phyloP scores from a whole-genome alignment of 2,329 filamentous ascomycete species.

The Huntiella moniliformis region DNA sequence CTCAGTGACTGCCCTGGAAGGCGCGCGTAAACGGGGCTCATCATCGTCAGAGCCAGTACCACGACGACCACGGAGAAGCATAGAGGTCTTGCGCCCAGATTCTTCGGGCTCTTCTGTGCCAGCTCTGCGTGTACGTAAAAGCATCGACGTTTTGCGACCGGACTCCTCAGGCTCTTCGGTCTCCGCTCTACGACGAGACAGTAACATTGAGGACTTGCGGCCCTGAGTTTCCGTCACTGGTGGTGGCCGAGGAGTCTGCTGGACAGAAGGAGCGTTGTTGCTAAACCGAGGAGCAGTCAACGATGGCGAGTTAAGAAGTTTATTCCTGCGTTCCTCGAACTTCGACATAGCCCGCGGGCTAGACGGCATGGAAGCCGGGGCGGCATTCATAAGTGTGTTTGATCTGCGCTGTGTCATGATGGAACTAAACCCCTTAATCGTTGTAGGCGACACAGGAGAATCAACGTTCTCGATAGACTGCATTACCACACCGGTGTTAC shows the following conservation, averaged over 20 bases:
- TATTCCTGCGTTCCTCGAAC: slow-evolving; percentile 34
- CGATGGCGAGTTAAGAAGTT: slow-evolving; percentile 25
- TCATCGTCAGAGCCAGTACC: slow-evolving; percentile 29
- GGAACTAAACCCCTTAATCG: slow-evolving; percentile 23
- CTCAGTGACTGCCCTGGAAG: slow-evolving; percentile 41
- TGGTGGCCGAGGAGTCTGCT: slow-evolving; percentile 21
- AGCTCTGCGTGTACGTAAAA: slow-evolving; percentile 22
- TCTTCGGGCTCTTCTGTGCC: slow-evolving; percentile 33
- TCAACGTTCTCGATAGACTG: slow-evolving; percentile 12
- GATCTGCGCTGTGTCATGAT: slow-evolving; percentile 23
- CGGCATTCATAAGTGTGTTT: slow-evolving; percentile 24
- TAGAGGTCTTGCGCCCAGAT: slow-evolving; percentile 26
- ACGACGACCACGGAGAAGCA: slow-evolving; percentile 29
- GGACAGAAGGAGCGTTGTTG: slow-evolving; percentile 21
- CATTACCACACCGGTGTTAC: slow-evolving; percentile 11
- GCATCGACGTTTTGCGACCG: slow-evolving; percentile 25
- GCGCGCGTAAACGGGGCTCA: slow-evolving; percentile 28
- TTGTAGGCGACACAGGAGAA: slow-evolving; percentile 25
- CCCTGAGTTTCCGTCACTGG: slow-evolving; percentile 8
- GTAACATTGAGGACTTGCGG: slow-evolving; percentile 35
- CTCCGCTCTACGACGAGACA: slow-evolving; percentile 27
- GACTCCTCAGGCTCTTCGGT: slow-evolving; percentile 32
- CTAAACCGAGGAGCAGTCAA: slow-evolving; percentile 27
- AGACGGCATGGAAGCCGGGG: slow-evolving; percentile 20
- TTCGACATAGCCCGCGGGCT: slow-evolving; percentile 32